phyloP scores from a whole-genome alignment of 192 early-diverging fungal species.

The Entomortierella lignicola region DNA sequence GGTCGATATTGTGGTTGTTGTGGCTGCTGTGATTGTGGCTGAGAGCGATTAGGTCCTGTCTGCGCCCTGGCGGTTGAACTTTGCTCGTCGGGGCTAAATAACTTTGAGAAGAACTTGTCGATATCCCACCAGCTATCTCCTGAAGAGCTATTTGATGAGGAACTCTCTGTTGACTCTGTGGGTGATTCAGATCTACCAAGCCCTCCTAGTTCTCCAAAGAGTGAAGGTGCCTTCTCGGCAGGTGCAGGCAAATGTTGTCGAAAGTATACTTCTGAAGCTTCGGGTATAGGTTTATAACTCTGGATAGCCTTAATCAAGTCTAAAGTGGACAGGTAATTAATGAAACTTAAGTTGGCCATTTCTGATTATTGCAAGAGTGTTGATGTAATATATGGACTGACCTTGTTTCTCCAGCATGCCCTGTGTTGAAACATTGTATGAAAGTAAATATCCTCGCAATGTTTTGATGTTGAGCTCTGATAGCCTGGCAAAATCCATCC shows the following conservation, averaged over 20 bases:
- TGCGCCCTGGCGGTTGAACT: constrained; percentile 4
- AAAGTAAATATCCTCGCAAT: constrained; percentile 36
- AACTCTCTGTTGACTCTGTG: constrained; percentile 24
- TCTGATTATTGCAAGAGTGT: too few species aligned
- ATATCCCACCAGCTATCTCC: constrained; percentile 31
- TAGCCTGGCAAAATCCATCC: constrained; percentile 42
- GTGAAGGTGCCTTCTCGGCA: constrained; percentile 16
- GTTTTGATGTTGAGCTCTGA: constrained; percentile 50
- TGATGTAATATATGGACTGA: constrained; percentile 8
- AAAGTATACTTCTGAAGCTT: constrained; percentile 41
- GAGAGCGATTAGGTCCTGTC: constrained; percentile 16
- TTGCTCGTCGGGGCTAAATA: constrained; percentile 19
- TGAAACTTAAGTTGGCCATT: too few species aligned
- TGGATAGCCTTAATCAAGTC: constrained; percentile 43
- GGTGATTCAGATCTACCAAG: constrained; percentile 30
- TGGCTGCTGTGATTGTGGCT: constrained; percentile 20
- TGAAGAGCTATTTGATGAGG: constrained; percentile 12
- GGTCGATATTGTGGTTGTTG: constrained; percentile 11
- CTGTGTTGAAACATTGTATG: constrained; percentile 46
- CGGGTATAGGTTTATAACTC: constrained; percentile 43
- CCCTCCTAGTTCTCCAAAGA: constrained; percentile 30
- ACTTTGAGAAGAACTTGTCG: constrained; percentile 37
- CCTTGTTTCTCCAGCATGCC: constrained; percentile 55
- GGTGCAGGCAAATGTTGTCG: constrained; percentile 21
- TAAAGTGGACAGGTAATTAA: constrained; percentile 3